Evolutionary conservation across 495 filamentous ascomycete genomes (phyloP).

Genomic region (Pseudomonodictys pantanalensis): DNA sequence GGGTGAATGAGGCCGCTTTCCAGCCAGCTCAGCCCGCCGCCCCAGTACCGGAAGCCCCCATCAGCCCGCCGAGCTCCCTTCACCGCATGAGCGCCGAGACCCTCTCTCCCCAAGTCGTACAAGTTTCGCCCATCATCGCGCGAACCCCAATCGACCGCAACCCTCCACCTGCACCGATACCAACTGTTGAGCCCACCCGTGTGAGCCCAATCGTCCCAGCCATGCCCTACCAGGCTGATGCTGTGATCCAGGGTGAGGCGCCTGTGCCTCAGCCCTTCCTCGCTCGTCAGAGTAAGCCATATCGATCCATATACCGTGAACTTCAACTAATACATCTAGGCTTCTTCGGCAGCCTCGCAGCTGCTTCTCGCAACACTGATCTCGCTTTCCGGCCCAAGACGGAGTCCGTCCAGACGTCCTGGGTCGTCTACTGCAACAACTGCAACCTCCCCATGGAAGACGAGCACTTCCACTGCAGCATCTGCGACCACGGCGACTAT

Average conservation of each 20-base stretch:
- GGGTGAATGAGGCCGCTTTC: constrained; percentile 15
- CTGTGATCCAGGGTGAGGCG: constrained; percentile 30
- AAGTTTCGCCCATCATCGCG: constrained; percentile 20
- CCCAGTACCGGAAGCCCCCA: background rate
- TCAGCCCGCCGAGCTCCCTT: constrained; percentile 13
- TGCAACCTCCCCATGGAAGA: constrained; percentile 75
- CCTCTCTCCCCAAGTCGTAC: constrained; percentile 1
- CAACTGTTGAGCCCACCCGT: background rate
- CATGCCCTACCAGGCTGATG: constrained; percentile 3
- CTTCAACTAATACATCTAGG: constrained; percentile 2
- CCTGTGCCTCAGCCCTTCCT: constrained; percentile 38
- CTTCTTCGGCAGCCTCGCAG: constrained; percentile 43
- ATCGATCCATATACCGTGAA: background rate
- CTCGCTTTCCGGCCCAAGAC: constrained; percentile 33
- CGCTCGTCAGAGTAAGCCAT: constrained; percentile 27
- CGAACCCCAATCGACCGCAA: constrained; percentile 14
- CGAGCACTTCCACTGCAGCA: constrained; percentile 90
- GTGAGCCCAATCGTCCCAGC: constrained; percentile 12
- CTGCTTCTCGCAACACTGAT: constrained; percentile 37
- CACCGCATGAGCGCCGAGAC: constrained; percentile 23
- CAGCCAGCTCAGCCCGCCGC: background rate
- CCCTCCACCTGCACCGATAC: background rate
- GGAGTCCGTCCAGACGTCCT: constrained; percentile 38
- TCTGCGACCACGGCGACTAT: constrained; percentile 89
- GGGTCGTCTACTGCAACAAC: constrained; percentile 87